Conservation (phyloP, 768 basidiomycete species). For the Lentinula sp. region DNA sequence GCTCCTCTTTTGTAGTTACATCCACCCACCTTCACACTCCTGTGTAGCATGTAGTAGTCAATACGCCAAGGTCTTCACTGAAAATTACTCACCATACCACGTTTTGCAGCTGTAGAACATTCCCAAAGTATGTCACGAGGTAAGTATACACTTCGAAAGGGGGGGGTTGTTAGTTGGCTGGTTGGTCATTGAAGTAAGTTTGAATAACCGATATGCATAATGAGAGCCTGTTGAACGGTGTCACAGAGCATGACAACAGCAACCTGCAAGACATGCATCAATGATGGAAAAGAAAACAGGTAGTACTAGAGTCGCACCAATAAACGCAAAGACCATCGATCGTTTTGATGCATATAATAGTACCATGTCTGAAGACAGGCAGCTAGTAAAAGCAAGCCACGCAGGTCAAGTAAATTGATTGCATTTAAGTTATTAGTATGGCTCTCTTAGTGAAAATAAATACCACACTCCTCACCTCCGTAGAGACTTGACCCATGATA, state of each 20-base stretch:
- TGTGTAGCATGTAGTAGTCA: conserved; percentile 6
- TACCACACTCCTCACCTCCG: background rate
- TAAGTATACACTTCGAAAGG: conserved; percentile 37
- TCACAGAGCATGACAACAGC: background rate
- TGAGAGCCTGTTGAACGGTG: conserved; percentile 19
- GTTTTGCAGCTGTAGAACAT: conserved; percentile 17
- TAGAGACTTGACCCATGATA: background rate
- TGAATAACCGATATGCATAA: conserved; percentile 40
- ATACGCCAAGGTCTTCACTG: background rate
- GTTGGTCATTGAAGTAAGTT: background rate
- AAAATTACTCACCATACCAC: conserved; percentile 35
- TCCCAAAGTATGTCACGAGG: conserved; percentile 34
- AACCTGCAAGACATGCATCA: background rate
- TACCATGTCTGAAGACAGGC: conserved; percentile 1
- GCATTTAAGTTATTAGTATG: background rate
- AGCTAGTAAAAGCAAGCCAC: background rate
- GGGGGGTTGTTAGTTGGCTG: background rate
- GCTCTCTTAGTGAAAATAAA: too few species aligned
- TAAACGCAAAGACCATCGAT: background rate
- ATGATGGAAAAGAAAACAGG: background rate
- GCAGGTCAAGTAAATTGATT: background rate
- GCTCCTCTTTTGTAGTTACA: background rate
- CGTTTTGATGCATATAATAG: conserved; percentile 1
- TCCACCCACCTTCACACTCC: conserved; percentile 29
- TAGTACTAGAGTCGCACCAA: background rate